phyloP scores from a whole-genome alignment of 305 asterid genomes.

The Fraxinus sp. region DNA sequence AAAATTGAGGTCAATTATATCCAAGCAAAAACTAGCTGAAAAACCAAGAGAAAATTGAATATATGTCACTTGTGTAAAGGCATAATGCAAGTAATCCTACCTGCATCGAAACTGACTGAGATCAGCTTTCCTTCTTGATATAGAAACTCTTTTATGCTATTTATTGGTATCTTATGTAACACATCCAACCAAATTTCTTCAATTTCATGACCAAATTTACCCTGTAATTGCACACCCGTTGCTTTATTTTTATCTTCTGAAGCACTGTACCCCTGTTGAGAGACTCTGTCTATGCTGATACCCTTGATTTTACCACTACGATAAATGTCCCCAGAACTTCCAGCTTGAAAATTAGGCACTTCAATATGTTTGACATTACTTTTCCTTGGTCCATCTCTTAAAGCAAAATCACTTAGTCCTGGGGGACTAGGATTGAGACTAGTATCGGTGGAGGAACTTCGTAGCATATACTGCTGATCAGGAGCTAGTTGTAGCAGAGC shows the following conservation, averaged over 20 bases:
- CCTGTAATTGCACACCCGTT: constrained; percentile 30
- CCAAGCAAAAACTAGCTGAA: not conserved
- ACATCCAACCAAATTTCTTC: constrained; percentile 85
- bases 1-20: not conserved
- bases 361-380: constrained; percentile 55
- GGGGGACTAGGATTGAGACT: constrained; percentile 70
- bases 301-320: constrained; percentile 39
- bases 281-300: constrained; percentile 29
- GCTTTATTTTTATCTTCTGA: constrained; percentile 37
- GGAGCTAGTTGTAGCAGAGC: constrained; percentile 99
- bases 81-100: constrained; percentile 40
- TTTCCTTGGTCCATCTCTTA: constrained; percentile 56
- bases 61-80: not conserved
- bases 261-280: constrained; percentile 33
- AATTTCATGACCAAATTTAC: constrained; percentile 36
- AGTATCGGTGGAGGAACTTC: constrained; percentile 69
- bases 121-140: constrained; percentile 80
- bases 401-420: constrained; percentile 37
- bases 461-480: constrained; percentile 75
- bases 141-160: constrained; percentile 73
- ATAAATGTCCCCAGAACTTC: constrained; percentile 39
- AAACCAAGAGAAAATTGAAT: not conserved
- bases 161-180: constrained; percentile 61
- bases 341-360: constrained; percentile 42
- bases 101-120: constrained; percentile 78